Evolutionary conservation across 768 basidiomycete genomes (phyloP).

Genomic region (Boletus sensibilis): DNA sequence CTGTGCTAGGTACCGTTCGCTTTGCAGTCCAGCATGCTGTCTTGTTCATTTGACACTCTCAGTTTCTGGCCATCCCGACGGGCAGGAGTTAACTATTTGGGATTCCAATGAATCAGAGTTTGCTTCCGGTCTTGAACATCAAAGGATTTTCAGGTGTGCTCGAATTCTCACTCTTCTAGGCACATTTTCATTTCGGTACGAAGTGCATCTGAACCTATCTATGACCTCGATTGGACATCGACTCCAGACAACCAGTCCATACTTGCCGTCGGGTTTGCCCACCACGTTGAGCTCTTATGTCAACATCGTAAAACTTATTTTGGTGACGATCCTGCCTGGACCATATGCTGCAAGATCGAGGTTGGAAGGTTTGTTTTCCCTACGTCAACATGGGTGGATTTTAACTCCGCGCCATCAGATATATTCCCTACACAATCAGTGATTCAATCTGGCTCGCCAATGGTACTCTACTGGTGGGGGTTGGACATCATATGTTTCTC

Average conservation of each 20-base stretch:
- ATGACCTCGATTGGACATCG: constrained; percentile 91
- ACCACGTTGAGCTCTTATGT: constrained; percentile 81
- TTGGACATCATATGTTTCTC: constrained; percentile 80
- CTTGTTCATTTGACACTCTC: constrained; percentile 1
- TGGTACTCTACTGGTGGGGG: constrained; percentile 78
- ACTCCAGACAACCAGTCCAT: constrained; percentile 89
- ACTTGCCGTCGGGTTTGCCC: constrained; percentile 82
- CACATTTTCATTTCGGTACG: background rate
- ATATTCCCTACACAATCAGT: constrained; percentile 74
- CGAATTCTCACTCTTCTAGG: background rate
- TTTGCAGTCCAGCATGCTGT: background rate
- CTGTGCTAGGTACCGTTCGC: constrained; percentile 67
- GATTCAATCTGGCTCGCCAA: constrained; percentile 91
- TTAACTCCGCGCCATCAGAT: constrained; percentile 39
- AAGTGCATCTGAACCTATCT: constrained; percentile 53
- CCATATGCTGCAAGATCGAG: constrained; percentile 65
- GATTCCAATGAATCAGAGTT: constrained; percentile 95
- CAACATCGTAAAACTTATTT: constrained; percentile 93
- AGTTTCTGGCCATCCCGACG: constrained; percentile 63
- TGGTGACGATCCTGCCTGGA: constrained; percentile 79
- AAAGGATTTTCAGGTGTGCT: constrained; percentile 56
- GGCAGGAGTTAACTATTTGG: constrained; percentile 91
- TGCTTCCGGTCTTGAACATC: constrained; percentile 83
- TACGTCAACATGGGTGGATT: background rate
- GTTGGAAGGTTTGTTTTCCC: constrained; percentile 55